phyloP scores from a whole-genome alignment of 805 yeast species.

The Metschnikowia kofuensis region DNA sequence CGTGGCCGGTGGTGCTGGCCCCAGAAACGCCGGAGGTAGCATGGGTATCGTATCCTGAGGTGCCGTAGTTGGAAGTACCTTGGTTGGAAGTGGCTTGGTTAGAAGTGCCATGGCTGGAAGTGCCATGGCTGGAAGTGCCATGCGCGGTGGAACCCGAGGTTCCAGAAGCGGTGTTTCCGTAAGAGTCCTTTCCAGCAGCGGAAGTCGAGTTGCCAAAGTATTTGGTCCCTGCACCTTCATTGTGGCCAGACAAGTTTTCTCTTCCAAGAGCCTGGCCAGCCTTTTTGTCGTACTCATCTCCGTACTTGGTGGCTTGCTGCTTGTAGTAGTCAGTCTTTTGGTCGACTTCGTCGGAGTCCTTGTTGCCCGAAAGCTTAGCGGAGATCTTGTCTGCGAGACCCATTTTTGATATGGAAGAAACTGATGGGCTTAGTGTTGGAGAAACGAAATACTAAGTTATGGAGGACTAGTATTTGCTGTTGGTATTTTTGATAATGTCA shows the following conservation, averaged over 20 bases:
- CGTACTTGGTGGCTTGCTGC: constrained; percentile 29
- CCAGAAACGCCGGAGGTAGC: constrained; percentile 1
- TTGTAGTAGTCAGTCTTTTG: constrained; percentile 29
- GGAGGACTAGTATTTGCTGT: background rate
- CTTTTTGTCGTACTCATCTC: constrained; percentile 26
- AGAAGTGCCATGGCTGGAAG: background rate
- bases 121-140: constrained; percentile 1
- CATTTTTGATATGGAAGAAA: constrained; percentile 18
- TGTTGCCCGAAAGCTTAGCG: constrained; percentile 26
- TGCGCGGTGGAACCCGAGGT: constrained; percentile 12
- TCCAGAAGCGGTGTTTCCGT: constrained; percentile 11
- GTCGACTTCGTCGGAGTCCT: constrained; percentile 26
- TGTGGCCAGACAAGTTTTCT: constrained; percentile 20
- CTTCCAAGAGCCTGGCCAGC: constrained; percentile 17
- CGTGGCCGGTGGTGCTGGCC: constrained; percentile 8
- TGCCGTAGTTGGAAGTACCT: background rate
- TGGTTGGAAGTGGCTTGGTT: background rate
- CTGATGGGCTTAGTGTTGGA: too few species aligned
- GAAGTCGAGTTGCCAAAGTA: constrained; percentile 11
- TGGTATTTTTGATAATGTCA: background rate
- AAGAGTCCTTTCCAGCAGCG: constrained; percentile 1
- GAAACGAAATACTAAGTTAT: background rate
- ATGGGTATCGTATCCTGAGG: constrained; percentile 6
- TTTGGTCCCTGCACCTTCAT: constrained; percentile 28
- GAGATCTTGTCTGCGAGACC: constrained; percentile 38